A percentile compares a stretch with the other conserved stretches of the same genome.
Conservation (phyloP, 2,329 filamentous ascomycete species). For the Aureobasidium melanogenum region DNA sequence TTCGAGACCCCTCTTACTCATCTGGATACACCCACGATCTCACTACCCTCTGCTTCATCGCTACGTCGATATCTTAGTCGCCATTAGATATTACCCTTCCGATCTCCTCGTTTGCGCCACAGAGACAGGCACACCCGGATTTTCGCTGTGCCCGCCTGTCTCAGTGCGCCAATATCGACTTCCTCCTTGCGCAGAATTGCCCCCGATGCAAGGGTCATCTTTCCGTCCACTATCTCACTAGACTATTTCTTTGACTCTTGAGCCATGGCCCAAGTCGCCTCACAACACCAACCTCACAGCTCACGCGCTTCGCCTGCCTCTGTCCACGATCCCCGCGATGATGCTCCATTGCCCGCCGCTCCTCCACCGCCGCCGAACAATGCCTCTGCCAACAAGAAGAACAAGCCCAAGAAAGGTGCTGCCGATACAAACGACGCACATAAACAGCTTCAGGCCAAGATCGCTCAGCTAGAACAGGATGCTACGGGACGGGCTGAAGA, state of each 20-base stretch:
- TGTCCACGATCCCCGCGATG: slow-evolving; percentile 11
- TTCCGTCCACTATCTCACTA: not conserved
- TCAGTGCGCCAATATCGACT: not conserved
- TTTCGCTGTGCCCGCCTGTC: slow-evolving; percentile 10
- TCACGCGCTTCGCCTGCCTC: slow-evolving; percentile 23
- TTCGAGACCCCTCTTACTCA: not conserved
- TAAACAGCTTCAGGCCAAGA: slow-evolving; percentile 84
- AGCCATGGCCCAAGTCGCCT: slow-evolving; percentile 17
- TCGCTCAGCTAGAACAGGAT: slow-evolving; percentile 90
- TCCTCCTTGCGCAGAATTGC: not conserved
- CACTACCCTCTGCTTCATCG: not conserved
- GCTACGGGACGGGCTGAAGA: slow-evolving; percentile 90
- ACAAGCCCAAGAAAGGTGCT: slow-evolving; percentile 68
- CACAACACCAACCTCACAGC: slow-evolving; percentile 19
- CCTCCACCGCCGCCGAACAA: slow-evolving; percentile 35
- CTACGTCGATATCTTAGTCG: not conserved
- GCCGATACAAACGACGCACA: slow-evolving; percentile 77
- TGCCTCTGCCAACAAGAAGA: slow-evolving; percentile 57
- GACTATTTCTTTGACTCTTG: not conserved
- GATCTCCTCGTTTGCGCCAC: not conserved
- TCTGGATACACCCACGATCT: not conserved
- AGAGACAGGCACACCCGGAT: slow-evolving; percentile 7
- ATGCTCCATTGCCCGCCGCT: slow-evolving; percentile 23
- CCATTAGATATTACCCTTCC: not conserved
- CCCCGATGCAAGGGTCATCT: slow-evolving; percentile 7